A percentile compares a stretch with the other conserved stretches of the same genome.
Conservation (phyloP, 2,329 filamentous ascomycete genomes). For the Xylaria arbuscula region DNA sequence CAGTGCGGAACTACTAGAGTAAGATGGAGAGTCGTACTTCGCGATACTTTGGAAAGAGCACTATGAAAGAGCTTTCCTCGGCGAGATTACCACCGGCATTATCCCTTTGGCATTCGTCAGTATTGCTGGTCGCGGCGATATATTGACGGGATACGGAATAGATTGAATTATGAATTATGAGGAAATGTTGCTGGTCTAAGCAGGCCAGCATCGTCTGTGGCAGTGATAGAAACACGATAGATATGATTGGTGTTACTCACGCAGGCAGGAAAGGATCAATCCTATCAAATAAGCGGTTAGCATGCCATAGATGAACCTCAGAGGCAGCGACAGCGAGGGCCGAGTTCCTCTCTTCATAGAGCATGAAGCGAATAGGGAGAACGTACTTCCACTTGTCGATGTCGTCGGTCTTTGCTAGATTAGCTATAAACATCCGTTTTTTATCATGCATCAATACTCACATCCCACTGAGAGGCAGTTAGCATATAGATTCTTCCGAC, state of each 20-base stretch:
- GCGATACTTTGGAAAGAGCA: conserved; percentile 93
- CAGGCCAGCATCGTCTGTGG: too few species aligned
- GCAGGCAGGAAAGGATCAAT: conserved; percentile 82
- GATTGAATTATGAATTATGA: too few species aligned
- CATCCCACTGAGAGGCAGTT: conserved; percentile 37
- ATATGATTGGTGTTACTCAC: conserved; percentile 19
- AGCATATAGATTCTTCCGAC: conserved; percentile 19
- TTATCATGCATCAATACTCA: conserved; percentile 24
- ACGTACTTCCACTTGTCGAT: conserved; percentile 89
- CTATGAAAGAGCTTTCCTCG: conserved; percentile 89
- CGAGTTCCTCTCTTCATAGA: neutral
- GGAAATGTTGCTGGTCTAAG: too few species aligned
- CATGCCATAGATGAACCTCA: conserved; percentile 6
- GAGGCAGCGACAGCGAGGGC: conserved; percentile 76
- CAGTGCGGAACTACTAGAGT: neutral
- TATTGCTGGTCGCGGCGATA: neutral
- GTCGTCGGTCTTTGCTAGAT: conserved; percentile 87
- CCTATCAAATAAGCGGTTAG: conserved; percentile 25
- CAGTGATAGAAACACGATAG: too few species aligned
- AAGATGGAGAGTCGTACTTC: conserved; percentile 74
- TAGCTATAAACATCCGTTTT: conserved; percentile 10
- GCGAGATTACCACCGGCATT: conserved; percentile 87
- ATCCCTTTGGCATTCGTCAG: conserved; percentile 58
- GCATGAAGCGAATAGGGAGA: neutral
- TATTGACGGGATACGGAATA: neutral